A percentile compares a stretch with the other conserved stretches of the same genome.
Conservation (phyloP, 2,329 filamentous ascomycete species). For the Penicillium sp. region DNA sequence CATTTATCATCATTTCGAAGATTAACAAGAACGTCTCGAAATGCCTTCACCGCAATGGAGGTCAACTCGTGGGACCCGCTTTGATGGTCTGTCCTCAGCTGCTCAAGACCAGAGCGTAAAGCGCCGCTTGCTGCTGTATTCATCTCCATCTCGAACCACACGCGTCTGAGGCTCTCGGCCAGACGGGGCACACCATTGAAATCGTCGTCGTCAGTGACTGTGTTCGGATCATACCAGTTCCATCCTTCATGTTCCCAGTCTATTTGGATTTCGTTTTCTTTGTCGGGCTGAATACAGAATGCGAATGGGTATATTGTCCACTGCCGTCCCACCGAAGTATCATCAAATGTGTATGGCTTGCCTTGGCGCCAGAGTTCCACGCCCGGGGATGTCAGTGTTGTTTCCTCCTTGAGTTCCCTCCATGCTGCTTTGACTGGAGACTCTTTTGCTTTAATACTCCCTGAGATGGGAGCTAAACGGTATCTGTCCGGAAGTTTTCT, state of each 20-base stretch:
- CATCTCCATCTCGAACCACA: slow-evolving; percentile 63
- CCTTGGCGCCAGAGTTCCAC: slow-evolving; percentile 60
- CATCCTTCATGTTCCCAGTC: slow-evolving; percentile 68
- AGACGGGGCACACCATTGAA: slow-evolving; percentile 63
- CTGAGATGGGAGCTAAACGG: slow-evolving; percentile 64
- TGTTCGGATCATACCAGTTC: slow-evolving; percentile 60
- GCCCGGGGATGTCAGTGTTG: slow-evolving; percentile 53
- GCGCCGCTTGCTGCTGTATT: slow-evolving; percentile 50
- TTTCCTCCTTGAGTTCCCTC: slow-evolving; percentile 68
- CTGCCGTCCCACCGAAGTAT: slow-evolving; percentile 57
- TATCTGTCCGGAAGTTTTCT: slow-evolving; percentile 46
- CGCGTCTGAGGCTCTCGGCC: slow-evolving; percentile 60
- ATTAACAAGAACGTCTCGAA: slow-evolving; percentile 51
- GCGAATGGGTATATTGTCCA: slow-evolving; percentile 69
- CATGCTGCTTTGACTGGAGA: slow-evolving; percentile 62
- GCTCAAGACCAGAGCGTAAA: slow-evolving; percentile 53
- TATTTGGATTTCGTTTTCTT: slow-evolving; percentile 51
- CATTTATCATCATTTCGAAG: slow-evolving; percentile 42
- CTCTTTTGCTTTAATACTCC: slow-evolving; percentile 61
- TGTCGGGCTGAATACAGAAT: slow-evolving; percentile 50
- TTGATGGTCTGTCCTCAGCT: slow-evolving; percentile 60
- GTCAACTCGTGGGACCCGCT: slow-evolving; percentile 66
- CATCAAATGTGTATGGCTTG: slow-evolving; percentile 62
- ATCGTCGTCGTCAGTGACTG: slow-evolving; percentile 51
- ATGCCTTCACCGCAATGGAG: slow-evolving; percentile 54